These are phyloP conservation scores for Saprolegnia diclina DNA, from an alignment of 352 stramenopile genomes.

Conservation along the genomic window DNA sequence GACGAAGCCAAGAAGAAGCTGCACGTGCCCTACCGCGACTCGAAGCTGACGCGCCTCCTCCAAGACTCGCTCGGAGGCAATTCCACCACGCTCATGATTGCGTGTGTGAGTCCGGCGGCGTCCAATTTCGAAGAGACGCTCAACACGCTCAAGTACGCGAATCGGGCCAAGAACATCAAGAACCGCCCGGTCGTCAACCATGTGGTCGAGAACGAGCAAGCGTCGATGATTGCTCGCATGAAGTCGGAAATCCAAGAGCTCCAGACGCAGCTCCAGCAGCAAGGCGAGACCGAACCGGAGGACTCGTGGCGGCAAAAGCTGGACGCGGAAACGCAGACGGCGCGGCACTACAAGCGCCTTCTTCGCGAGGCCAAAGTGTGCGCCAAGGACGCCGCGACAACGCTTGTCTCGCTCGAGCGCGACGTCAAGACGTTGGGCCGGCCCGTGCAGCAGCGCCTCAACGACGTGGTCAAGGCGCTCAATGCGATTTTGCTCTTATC, in stretches of 20 bases:
- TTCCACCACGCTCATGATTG: constrained; percentile 89
- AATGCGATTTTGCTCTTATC: constrained; percentile 34
- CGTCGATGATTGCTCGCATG: constrained; percentile 61
- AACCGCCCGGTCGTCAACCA: constrained; percentile 98
- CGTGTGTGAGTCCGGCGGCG: constrained; percentile 67
- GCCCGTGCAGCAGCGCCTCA: constrained; percentile 68
- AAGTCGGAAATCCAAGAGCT: constrained; percentile 68
- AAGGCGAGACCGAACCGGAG: background rate
- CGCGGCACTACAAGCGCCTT: background rate
- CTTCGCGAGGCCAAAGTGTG: background rate
- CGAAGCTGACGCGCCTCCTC: constrained; percentile 85
- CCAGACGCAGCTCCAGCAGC: constrained; percentile 51
- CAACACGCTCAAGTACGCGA: constrained; percentile 97
- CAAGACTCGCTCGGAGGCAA: constrained; percentile 86
- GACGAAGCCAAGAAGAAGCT: constrained; percentile 70
- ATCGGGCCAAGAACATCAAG: constrained; percentile 99
- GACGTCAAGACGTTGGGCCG: constrained; percentile 67
- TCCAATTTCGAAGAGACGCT: constrained; percentile 94
- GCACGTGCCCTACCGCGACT: constrained; percentile 88
- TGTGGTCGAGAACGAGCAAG: constrained; percentile 47
- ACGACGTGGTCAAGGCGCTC: constrained; percentile 72
- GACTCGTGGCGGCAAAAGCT: background rate
- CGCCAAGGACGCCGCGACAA: constrained; percentile 54
- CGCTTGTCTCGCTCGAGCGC: constrained; percentile 67
- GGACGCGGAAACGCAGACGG: background rate